Conservation (phyloP, 176 grass and related monocot species). For the Bonia amplexicaulis region DNA sequence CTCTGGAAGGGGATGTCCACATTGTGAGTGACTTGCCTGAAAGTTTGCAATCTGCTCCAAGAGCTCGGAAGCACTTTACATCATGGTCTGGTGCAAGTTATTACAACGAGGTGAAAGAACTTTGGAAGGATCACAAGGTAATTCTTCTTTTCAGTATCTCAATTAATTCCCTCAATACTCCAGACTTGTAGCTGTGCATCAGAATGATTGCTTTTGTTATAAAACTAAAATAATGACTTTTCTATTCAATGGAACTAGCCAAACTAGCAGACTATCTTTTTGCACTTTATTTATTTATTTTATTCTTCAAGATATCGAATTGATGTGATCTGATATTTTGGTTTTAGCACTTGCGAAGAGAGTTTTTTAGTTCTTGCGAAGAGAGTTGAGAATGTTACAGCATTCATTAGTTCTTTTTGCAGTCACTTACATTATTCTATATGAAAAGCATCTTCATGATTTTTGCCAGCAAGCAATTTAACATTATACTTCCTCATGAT, state of each 20-base stretch:
- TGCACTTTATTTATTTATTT: not conserved
- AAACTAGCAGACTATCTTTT: not conserved
- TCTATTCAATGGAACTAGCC: not conserved
- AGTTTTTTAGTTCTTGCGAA: not conserved
- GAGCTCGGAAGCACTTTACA: conserved; percentile 86
- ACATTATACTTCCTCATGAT: not conserved
- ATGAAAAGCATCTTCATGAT: not conserved
- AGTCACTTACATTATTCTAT: not conserved
- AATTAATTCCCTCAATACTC: not conserved
- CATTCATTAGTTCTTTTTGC: not conserved
- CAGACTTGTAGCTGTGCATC: not conserved
- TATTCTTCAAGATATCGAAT: not conserved
- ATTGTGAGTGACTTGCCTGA: conserved; percentile 65
- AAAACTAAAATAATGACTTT: not conserved
- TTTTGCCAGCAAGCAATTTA: not conserved
- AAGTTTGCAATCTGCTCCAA: conserved; percentile 65
- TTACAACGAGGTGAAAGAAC: conserved; percentile 57
- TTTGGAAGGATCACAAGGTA: conserved; percentile 96
- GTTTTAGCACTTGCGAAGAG: not conserved
- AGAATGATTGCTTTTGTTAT: not conserved
- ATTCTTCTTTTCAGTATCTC: not conserved
- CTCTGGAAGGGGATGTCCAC: conserved; percentile 73
- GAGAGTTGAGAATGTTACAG: not conserved
- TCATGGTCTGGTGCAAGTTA: conserved; percentile 84
- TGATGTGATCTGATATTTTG: not conserved